Conservation (phyloP, 2,329 filamentous ascomycete genomes). For the Aphanoascus verrucosus region DNA sequence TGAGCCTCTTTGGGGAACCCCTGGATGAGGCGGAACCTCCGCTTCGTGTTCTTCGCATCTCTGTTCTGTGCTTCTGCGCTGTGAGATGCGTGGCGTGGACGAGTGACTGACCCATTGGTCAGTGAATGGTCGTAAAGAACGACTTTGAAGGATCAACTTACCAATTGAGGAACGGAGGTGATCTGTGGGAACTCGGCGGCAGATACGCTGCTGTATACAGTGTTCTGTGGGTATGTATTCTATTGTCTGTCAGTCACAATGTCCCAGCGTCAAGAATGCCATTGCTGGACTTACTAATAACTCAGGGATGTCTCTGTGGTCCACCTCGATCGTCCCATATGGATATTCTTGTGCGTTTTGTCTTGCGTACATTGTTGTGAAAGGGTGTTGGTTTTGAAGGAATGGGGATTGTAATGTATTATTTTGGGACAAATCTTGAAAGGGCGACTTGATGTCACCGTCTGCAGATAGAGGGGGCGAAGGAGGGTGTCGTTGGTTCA, state of each 20-base stretch:
- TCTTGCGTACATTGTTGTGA: conserved; percentile 9
- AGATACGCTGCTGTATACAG: conserved; percentile 9
- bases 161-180: conserved; percentile 11
- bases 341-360: conserved; percentile 5
- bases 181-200: conserved; percentile 9
- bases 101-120: conserved; percentile 6
- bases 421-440: conserved; percentile 10
- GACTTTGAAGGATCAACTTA: not conserved
- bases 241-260: conserved; percentile 1
- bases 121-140: not conserved
- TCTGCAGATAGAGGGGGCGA: conserved; percentile 16
- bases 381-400: conserved; percentile 7
- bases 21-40: conserved; percentile 10
- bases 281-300: not conserved
- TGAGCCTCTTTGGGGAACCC: conserved; percentile 6
- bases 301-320: conserved; percentile 1
- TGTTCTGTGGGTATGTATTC: conserved; percentile 6
- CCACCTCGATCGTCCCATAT: conserved; percentile 6
- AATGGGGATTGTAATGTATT: conserved; percentile 6
- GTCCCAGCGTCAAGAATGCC: not conserved
- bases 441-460: conserved; percentile 12
- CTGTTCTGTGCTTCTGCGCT: conserved; percentile 6
- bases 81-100: conserved; percentile 2
- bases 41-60: conserved; percentile 13
- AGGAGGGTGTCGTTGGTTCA: conserved; percentile 15